Evolutionary conservation across 805 yeast genomes (phyloP).

Genomic region (Tetrapisispora iriomotensis): DNA sequence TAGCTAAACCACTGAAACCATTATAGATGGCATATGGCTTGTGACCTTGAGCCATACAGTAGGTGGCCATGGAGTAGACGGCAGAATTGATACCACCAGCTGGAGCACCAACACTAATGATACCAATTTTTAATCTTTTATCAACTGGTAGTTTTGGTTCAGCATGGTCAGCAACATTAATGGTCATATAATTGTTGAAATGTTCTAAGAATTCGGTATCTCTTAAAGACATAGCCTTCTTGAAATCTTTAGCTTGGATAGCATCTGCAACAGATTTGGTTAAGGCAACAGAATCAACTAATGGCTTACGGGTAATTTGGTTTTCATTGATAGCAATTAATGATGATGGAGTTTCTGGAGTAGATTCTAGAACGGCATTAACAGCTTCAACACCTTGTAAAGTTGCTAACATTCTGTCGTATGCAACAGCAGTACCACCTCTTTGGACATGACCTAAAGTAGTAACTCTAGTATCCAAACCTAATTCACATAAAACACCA

Average conservation of each 20-base stretch:
- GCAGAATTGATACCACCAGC: slow-evolving; percentile 73
- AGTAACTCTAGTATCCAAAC: slow-evolving; percentile 69
- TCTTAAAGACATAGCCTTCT: slow-evolving; percentile 58
- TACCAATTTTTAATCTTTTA: slow-evolving; percentile 53
- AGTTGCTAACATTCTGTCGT: slow-evolving; percentile 62
- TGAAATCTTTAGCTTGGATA: slow-evolving; percentile 55
- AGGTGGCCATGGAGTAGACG: slow-evolving; percentile 63
- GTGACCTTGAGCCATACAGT: slow-evolving; percentile 70
- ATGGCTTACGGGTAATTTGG: slow-evolving; percentile 55
- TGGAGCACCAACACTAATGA: slow-evolving; percentile 72
- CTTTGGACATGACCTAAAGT: slow-evolving; percentile 75
- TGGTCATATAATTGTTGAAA: slow-evolving; percentile 51
- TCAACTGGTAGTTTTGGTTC: slow-evolving; percentile 47
- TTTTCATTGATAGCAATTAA: slow-evolving; percentile 67
- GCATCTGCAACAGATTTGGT: slow-evolving; percentile 68
- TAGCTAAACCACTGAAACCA: slow-evolving; percentile 63
- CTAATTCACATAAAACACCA: slow-evolving; percentile 53
- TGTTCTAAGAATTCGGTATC: slow-evolving; percentile 64
- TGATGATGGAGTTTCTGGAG: slow-evolving; percentile 69
- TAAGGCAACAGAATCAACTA: slow-evolving; percentile 62
- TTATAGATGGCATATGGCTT: slow-evolving; percentile 60
- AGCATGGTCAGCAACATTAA: slow-evolving; percentile 58
- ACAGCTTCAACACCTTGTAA: slow-evolving; percentile 79
- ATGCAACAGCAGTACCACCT: slow-evolving; percentile 76
- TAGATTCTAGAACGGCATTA: slow-evolving; percentile 56